Percentiles rank a stretch among this genome's conserved stretches.
Evolutionary conservation across 2,329 filamentous ascomycete genomes (phyloP).

Genomic region (Emmonsiellopsis sp.): DNA sequence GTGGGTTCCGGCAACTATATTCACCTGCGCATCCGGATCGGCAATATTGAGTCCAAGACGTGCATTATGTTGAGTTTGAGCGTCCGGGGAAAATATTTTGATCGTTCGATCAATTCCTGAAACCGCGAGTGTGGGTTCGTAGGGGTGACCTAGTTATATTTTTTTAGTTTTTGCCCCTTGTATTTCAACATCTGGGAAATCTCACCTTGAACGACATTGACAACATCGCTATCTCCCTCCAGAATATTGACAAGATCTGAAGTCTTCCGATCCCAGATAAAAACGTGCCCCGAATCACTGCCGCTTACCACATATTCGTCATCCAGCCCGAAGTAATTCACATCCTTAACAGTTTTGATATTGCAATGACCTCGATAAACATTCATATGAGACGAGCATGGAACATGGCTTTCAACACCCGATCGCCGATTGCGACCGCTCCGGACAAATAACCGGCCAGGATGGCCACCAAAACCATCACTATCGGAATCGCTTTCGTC

Average conservation of each 20-base stretch:
- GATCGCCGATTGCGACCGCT: constrained; percentile 38
- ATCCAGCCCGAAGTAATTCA: constrained; percentile 58
- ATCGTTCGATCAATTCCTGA: constrained; percentile 61
- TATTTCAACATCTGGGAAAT: constrained; percentile 6
- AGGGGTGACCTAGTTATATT: constrained; percentile 47
- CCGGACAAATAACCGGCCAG: constrained; percentile 34
- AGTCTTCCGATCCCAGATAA: constrained; percentile 60
- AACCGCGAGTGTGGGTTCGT: constrained; percentile 57
- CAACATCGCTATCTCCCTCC: constrained; percentile 59
- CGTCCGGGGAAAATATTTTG: constrained; percentile 59
- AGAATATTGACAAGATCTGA: constrained; percentile 54
- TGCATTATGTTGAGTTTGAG: constrained; percentile 48
- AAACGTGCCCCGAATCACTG: constrained; percentile 57
- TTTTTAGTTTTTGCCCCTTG: neutral
- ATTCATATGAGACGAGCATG: constrained; percentile 48
- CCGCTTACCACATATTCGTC: constrained; percentile 62
- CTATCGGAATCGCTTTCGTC: constrained; percentile 24
- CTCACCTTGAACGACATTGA: constrained; percentile 57
- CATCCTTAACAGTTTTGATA: constrained; percentile 59
- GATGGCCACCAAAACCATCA: constrained; percentile 18
- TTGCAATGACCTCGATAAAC: constrained; percentile 58
- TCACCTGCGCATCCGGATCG: constrained; percentile 35
- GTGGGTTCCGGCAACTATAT: constrained; percentile 21
- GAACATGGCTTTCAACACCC: constrained; percentile 45
- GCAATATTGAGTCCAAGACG: constrained; percentile 50